Evolutionary conservation across 208 protist genomes (phyloP).

Genomic region (Trypanosoma cruzi): DNA sequence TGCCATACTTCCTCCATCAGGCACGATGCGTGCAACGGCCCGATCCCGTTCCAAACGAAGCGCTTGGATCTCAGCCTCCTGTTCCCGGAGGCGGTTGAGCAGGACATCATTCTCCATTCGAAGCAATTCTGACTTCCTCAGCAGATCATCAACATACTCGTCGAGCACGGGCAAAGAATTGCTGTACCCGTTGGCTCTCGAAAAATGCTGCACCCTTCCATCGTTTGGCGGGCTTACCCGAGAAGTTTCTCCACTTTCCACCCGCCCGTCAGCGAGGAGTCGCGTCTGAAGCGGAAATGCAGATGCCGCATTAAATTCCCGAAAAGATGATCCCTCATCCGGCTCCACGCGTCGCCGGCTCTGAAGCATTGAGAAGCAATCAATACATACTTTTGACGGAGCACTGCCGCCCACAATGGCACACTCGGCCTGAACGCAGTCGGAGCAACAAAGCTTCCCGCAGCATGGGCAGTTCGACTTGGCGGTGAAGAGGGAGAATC

Average conservation of each 20-base stretch:
- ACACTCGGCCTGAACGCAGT: slow-evolving; percentile 57
- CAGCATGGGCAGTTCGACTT: slow-evolving; percentile 72
- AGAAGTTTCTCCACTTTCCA: background rate
- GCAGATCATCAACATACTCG: slow-evolving; percentile 26
- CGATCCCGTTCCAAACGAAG: slow-evolving; percentile 16
- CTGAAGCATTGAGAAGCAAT: slow-evolving; percentile 65
- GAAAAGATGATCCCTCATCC: background rate
- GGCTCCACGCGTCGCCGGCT: slow-evolving; percentile 23
- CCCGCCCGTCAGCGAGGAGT: background rate
- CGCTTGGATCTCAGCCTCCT: slow-evolving; percentile 23
- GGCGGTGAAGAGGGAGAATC: slow-evolving; percentile 47
- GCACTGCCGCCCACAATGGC: slow-evolving; percentile 29
- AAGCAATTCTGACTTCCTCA: slow-evolving; percentile 28
- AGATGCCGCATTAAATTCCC: background rate
- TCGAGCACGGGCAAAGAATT: background rate
- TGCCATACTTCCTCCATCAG: background rate
- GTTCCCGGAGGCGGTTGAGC: slow-evolving; percentile 17
- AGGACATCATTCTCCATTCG: slow-evolving; percentile 40
- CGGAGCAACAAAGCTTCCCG: slow-evolving; percentile 58
- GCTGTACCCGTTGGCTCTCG: slow-evolving; percentile 6
- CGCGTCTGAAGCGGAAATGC: background rate
- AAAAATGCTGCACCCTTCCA: background rate
- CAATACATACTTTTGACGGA: slow-evolving; percentile 46
- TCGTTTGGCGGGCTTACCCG: background rate
- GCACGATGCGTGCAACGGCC: background rate